Conservation (phyloP, 805 yeast species). For the Zygosaccharomyces rouxii region DNA sequence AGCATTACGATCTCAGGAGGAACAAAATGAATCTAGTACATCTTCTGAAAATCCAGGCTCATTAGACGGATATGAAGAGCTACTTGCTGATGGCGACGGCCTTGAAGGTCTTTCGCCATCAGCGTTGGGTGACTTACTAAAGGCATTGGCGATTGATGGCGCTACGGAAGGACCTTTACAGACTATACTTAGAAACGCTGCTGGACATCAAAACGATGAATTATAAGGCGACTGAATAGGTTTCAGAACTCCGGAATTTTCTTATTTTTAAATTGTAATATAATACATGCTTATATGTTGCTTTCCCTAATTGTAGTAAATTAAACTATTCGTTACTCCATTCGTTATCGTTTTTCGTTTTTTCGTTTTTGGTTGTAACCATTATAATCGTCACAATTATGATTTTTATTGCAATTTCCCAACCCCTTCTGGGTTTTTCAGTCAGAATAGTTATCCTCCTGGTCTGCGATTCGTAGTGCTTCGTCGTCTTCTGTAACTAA, state of each 20-base stretch:
- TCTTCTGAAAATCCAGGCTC: background rate
- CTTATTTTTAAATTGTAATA: constrained; percentile 3
- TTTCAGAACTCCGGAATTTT: constrained; percentile 1
- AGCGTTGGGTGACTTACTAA: constrained; percentile 12
- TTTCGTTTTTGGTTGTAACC: background rate
- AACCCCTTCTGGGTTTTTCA: background rate
- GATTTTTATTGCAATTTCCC: background rate
- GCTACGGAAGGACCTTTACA: constrained; percentile 16
- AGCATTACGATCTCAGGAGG: constrained; percentile 25
- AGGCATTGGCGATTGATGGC: constrained; percentile 13
- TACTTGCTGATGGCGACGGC: background rate
- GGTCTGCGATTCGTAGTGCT: constrained; percentile 24
- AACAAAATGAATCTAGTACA: background rate
- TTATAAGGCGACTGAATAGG: background rate
- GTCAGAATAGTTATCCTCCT: constrained; percentile 23
- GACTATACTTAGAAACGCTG: constrained; percentile 11
- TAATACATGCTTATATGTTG: background rate
- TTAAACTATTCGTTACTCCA: background rate
- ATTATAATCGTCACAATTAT: background rate
- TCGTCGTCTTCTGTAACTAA: constrained; percentile 19
- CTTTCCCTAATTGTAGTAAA: background rate
- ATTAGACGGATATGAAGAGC: constrained; percentile 8
- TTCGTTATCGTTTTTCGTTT: constrained; percentile 1
- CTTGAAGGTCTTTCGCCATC: constrained; percentile 2
- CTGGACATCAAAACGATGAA: background rate